phyloP scores from a whole-genome alignment of 2,329 filamentous ascomycete species.

The Bertia moriformis region DNA sequence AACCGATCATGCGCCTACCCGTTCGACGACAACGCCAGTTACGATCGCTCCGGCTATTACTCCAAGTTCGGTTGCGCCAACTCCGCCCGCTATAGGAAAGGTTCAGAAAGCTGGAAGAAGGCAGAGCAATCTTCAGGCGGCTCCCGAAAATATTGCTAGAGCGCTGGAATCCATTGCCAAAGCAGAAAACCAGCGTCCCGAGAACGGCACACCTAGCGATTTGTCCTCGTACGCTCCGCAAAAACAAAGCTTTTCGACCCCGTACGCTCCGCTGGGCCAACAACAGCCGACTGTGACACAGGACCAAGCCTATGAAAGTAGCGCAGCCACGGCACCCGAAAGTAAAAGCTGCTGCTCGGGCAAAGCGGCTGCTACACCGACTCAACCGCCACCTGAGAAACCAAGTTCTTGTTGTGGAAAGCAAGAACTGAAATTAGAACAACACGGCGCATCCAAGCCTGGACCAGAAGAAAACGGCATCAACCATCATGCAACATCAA shows the following conservation, averaged over 20 bases:
- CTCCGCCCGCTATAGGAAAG: conserved; percentile 13
- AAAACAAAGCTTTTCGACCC: neutral
- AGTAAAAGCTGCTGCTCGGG: neutral
- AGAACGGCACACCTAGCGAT: neutral
- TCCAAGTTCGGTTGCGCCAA: neutral
- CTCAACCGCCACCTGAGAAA: conserved; percentile 3
- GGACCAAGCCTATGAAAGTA: neutral
- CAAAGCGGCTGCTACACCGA: neutral
- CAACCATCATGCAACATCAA: no score
- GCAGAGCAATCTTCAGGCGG: conserved; percentile 15
- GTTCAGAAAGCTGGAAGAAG: conserved; percentile 17
- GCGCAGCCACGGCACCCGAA: neutral
- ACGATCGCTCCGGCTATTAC: conserved; percentile 2
- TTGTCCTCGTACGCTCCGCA: neutral
- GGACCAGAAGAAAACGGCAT: no score
- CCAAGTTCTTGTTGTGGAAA: conserved; percentile 14
- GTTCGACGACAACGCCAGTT: no score
- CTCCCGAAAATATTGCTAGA: conserved; percentile 16
- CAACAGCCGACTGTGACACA: no score
- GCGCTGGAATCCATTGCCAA: conserved; percentile 11
- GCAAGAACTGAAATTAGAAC: no score
- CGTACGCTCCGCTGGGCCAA: no score
- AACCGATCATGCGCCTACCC: conserved; percentile 7
- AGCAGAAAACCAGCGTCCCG: neutral
- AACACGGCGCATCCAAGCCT: no score